Base-by-base conservation (phyloP, 768 basidiomycete species). In the Termitomyces heimii region DNA sequence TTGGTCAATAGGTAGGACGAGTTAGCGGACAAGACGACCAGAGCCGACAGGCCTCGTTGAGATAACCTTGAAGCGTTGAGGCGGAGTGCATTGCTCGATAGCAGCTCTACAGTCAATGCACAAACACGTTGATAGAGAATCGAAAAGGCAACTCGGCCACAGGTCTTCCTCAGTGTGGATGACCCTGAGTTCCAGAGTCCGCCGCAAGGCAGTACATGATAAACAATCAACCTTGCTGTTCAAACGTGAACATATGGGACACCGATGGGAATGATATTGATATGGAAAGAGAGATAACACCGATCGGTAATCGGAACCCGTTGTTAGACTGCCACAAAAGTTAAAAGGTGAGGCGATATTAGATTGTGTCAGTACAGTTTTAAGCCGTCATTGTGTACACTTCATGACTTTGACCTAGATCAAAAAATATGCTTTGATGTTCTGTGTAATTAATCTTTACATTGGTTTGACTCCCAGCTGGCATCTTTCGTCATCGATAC, bases 401-500 rank as follows among this genome's bases (percentile, higher is more conserved):
- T 28, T 26, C 22, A 24, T 6, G 9, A 50, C 26, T 35, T 39
- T 50, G 13, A 50, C 34, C 34, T 8, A 32, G 24, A 48, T 7
- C 20, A 14, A 48, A 31, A 49, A 18, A 20, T 9, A 16, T 4
- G 16, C 22, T 24, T 18, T 18, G 9, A 51, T 18, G n/a, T 14
- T 18, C 1, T 37, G 9, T 51, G 35, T 51, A 1, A 5, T 35
- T 1, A 3, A 45, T 32, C 22, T 9, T 24, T 65, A 87, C 65
- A 83, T 83, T 22, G 51, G 61, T 48, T 71, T 67, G 10, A 73
- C 72, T 7, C 66, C 60, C 5, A 81, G 62, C 18, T 86, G 69
- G 35, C 76, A 71, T 60, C 89, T 78, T 14, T 73, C 67, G 58
- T 79, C 74, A 60, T 83, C 82, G 34, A 92, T 77, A 18, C 74